A percentile compares a stretch with the other conserved stretches of the same genome.
Evolutionary conservation across 2,329 filamentous ascomycete genomes (phyloP).

Genomic region (Penicillium sp.): DNA sequence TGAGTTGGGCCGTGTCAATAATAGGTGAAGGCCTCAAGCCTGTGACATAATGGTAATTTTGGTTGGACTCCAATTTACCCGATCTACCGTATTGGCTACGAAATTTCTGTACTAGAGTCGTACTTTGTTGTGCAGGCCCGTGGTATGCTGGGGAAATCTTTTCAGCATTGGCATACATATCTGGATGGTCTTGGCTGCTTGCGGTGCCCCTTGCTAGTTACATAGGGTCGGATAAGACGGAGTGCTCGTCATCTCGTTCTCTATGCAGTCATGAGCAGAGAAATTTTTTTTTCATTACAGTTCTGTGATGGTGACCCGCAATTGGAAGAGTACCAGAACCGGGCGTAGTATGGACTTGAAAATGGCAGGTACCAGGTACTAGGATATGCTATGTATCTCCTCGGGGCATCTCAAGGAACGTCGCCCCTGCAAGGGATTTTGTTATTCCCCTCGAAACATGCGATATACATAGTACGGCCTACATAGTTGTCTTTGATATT

Average conservation of each 20-base stretch:
- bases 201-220: constrained; percentile 19
- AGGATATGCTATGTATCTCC: not conserved
- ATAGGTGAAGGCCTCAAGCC: not conserved
- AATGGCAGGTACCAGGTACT: constrained; percentile 3
- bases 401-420: constrained; percentile 17
- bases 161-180: constrained; percentile 15
- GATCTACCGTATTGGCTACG: not conserved
- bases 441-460: not conserved
- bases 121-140: not conserved
- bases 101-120: not conserved
- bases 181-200: constrained; percentile 18
- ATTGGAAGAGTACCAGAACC: not conserved
- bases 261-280: not conserved
- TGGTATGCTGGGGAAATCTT: not conserved
- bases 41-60: constrained; percentile 18
- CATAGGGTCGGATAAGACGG: constrained; percentile 5
- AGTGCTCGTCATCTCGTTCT: constrained; percentile 3
- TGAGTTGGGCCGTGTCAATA: constrained; percentile 13
- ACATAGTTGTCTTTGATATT: not conserved
- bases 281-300: not conserved
- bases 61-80: not conserved
- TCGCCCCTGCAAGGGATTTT: constrained; percentile 19
- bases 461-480: not conserved
- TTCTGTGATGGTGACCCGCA: not conserved
- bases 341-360: not conserved